Base-by-base conservation (phyloP, 805 yeast species). In the Teunomyces stri region DNA sequence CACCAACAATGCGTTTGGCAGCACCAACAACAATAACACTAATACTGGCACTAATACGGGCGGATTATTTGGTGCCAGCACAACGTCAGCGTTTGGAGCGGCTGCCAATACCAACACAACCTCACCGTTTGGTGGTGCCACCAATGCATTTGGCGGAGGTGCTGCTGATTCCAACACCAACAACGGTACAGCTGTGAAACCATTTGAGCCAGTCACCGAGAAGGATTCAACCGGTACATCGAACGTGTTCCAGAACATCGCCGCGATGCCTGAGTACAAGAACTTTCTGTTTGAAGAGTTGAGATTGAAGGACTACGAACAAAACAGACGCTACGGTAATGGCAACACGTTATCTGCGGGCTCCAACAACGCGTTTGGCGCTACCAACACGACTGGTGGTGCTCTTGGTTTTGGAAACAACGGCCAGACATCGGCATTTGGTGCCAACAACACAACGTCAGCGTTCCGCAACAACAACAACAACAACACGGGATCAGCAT, bases 261-360 rank as follows among this genome's bases (percentile, higher is more conserved):
- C 87, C 9, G 79, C 88, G 39, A 91, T 94, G 97, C 96, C 96
- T 4, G 96, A 89, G 65, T 94, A 92, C 62, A 78, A 78, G 56
- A 82, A 83, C 56, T 87, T 66, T 57, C 87, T 96, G 0, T 79
- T 84, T 59, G 97, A 90, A 65, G 99, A 94, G 63, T 78, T 94
- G 65, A 80, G 99, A 61, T 72, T 79, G 56, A 92, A 86, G 64
- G 99, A 94, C 68, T 94, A 94, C 63, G 81, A 82, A 56, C 87
- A 82, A 53, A 81, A 80, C 46, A 76, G 94, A 60, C 76, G 81
- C 50, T 81, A 53, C 52, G 91, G 88, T 12, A 80, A 71, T 51
- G 60, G 59, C 25, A 40, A 40, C 27, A 11, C 42, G 4, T 25
- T 39, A 10, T 15, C 34, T n/a, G 43, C 31, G 1, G 51, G 46